Evolutionary conservation across 331 rosid genomes (phyloP).

Genomic region (Acacia concinna): DNA sequence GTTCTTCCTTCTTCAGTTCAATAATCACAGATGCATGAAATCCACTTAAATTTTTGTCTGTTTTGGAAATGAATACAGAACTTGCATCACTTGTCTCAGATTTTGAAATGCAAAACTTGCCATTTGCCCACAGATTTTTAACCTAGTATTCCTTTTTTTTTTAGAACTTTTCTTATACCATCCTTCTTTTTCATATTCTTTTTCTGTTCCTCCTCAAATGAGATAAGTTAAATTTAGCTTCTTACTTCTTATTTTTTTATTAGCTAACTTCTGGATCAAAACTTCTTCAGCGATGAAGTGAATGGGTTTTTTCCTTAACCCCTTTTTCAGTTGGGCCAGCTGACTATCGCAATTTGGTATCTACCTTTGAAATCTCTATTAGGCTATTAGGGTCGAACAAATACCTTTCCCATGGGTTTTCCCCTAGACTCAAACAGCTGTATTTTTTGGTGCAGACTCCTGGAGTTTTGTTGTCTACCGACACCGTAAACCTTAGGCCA

Average conservation of each 20-base stretch:
- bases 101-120: background rate
- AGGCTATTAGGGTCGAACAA: background rate
- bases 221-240: background rate
- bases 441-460: background rate
- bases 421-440: background rate
- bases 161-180: background rate
- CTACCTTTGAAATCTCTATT: background rate
- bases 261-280: slow-evolving; percentile 9
- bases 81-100: too few relatives aligned
- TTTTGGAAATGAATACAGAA: background rate
- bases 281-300: background rate
- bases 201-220: background rate
- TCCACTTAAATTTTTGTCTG: background rate
- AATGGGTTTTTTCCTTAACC: background rate
- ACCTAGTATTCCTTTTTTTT: background rate
- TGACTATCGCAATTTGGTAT: background rate
- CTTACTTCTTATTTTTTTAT: background rate
- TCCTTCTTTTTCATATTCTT: background rate
- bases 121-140: slow-evolving; percentile 8
- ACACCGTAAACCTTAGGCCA: slow-evolving; percentile 3
- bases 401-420: background rate
- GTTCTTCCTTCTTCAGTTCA: background rate
- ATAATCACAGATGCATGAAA: slow-evolving; percentile 11
- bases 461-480: background rate
- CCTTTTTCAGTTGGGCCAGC: slow-evolving; percentile 1